Conservation (phyloP, 2,329 filamentous ascomycete genomes). For the Hymenoscyphus scutula region DNA sequence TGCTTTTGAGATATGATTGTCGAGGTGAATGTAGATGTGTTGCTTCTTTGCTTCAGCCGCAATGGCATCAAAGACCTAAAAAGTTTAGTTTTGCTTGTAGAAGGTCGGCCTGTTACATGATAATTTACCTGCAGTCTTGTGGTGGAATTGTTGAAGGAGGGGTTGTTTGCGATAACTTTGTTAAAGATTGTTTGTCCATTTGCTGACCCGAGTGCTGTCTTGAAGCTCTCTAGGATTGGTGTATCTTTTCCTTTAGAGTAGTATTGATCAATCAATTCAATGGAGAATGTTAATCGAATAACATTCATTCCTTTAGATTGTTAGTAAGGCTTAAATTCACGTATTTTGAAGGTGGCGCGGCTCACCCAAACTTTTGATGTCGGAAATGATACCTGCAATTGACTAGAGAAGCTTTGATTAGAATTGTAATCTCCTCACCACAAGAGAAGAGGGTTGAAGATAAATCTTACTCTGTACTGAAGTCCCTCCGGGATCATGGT, state of each 20-base stretch:
- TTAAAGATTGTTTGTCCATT: conserved; percentile 51
- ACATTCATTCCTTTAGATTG: conserved; percentile 42
- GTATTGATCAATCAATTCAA: conserved; percentile 58
- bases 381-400: conserved; percentile 50
- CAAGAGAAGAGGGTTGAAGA: background rate
- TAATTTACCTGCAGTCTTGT: conserved; percentile 45
- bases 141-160: conserved; percentile 50
- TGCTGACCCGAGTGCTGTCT: conserved; percentile 45
- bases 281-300: conserved; percentile 59
- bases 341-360: background rate
- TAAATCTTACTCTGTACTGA: conserved; percentile 44
- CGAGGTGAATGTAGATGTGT: conserved; percentile 54
- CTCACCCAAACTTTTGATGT: conserved; percentile 53
- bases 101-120: background rate
- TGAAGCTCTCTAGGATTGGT: conserved; percentile 44
- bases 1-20: conserved; percentile 58
- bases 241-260: conserved; percentile 47
- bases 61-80: conserved; percentile 55
- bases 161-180: conserved; percentile 54
- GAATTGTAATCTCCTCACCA: background rate
- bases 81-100: background rate
- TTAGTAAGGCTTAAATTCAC: background rate
- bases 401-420: conserved; percentile 38
- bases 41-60: conserved; percentile 54
- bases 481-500: conserved; percentile 63